phyloP scores from a whole-genome alignment of 2,329 filamentous ascomycete species.

The Fusarium secorum region DNA sequence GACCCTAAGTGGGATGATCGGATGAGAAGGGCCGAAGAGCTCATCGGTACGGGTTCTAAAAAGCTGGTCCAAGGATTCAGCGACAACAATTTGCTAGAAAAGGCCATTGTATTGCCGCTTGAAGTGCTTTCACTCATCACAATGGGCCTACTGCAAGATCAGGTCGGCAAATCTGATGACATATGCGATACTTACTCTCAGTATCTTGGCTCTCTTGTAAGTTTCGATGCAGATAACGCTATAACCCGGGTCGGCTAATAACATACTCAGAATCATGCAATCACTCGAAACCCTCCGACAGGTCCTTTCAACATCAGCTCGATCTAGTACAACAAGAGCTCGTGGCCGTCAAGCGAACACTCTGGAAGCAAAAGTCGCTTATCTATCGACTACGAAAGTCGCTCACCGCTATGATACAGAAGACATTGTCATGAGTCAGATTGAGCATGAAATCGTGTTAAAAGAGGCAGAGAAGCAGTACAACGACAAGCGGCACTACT shows the following conservation, averaged over 20 bases:
- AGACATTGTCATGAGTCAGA: slow-evolving; percentile 18
- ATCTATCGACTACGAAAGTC: slow-evolving; percentile 41
- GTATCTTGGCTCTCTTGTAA: slow-evolving; percentile 52
- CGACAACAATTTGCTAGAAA: slow-evolving; percentile 45
- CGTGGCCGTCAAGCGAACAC: slow-evolving; percentile 47
- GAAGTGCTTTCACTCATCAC: slow-evolving; percentile 54
- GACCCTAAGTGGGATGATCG: slow-evolving; percentile 42
- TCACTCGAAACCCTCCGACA: slow-evolving; percentile 51
- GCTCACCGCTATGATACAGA: slow-evolving; percentile 27
- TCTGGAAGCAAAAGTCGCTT: slow-evolving; percentile 46
- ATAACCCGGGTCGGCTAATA: background rate
- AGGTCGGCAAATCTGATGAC: slow-evolving; percentile 48
- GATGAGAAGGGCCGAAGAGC: slow-evolving; percentile 41
- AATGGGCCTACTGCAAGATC: slow-evolving; percentile 50
- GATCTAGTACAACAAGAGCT: slow-evolving; percentile 54
- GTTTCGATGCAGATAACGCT: background rate
- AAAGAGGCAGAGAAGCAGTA: slow-evolving; percentile 11
- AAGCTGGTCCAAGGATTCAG: slow-evolving; percentile 48
- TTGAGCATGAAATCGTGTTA: slow-evolving; percentile 14
- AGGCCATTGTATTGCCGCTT: slow-evolving; percentile 51
- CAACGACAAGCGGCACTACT: background rate
- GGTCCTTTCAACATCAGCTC: slow-evolving; percentile 52
- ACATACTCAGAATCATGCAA: slow-evolving; percentile 49
- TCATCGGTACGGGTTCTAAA: slow-evolving; percentile 48
- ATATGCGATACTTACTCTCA: slow-evolving; percentile 54